phyloP scores from a whole-genome alignment of 1,139 yeast genomes.

The Lodderomyces parapsilosis region DNA sequence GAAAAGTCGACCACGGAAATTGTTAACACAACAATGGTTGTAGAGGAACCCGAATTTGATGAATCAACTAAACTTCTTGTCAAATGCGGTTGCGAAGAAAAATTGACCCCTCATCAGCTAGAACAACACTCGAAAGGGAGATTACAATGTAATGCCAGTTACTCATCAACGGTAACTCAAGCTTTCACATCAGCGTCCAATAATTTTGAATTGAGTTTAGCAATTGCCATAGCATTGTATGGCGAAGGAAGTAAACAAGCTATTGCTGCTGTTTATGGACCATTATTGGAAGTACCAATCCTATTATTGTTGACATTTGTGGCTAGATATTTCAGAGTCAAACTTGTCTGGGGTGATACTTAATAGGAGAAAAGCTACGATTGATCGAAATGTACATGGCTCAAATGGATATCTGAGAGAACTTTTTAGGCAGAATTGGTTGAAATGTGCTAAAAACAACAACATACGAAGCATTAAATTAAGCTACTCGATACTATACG shows the following conservation, averaged over 20 bases:
- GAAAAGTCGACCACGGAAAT: not conserved
- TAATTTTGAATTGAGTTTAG: constrained; percentile 52
- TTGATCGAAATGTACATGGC: not conserved
- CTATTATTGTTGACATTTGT: constrained; percentile 43
- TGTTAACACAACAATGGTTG: constrained; percentile 6
- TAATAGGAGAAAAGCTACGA: constrained; percentile 6
- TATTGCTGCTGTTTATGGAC: constrained; percentile 62
- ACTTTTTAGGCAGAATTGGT: not conserved
- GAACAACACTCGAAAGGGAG: constrained; percentile 4
- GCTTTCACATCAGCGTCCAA: constrained; percentile 60
- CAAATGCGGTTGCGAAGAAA: constrained; percentile 39
- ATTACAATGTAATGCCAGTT: constrained; percentile 36
- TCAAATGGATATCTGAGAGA: not conserved
- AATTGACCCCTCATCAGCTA: constrained; percentile 4
- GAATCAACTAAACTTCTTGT: constrained; percentile 14
- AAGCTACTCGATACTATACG: no score
- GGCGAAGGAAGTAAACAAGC: constrained; percentile 56
- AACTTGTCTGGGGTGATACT: constrained; percentile 26
- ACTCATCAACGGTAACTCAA: constrained; percentile 47
- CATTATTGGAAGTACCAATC: constrained; percentile 56
- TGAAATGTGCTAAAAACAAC: no score
- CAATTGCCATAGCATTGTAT: constrained; percentile 53
- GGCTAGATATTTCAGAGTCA: constrained; percentile 31
- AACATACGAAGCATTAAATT: no score
- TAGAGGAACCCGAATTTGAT: not conserved